Evolutionary conservation across 352 stramenopile species (phyloP).

Genomic region (Phytophthora citrophthora): DNA sequence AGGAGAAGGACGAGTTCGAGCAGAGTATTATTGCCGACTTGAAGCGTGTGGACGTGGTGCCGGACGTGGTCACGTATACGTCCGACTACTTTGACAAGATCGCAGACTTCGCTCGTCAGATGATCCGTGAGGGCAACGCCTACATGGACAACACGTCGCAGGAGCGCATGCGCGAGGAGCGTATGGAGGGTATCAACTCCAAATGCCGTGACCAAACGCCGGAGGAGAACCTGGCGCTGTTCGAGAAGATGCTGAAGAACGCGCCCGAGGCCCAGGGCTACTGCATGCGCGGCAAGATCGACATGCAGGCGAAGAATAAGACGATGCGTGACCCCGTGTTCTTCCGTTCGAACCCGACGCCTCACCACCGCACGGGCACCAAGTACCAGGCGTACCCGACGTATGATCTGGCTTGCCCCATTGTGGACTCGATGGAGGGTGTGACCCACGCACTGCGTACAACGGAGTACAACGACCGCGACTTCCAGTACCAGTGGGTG

Average conservation of each 20-base stretch:
- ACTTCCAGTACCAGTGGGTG: slow-evolving; percentile 98
- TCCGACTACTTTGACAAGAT: slow-evolving; percentile 98
- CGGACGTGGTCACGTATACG: slow-evolving; percentile 94
- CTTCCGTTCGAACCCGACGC: slow-evolving; percentile 84
- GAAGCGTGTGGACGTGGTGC: slow-evolving; percentile 80
- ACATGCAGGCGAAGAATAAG: slow-evolving; percentile 94
- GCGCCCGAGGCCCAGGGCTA: slow-evolving; percentile 77
- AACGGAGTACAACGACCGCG: slow-evolving; percentile 99
- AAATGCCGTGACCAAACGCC: slow-evolving; percentile 89
- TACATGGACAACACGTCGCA: slow-evolving; percentile 99
- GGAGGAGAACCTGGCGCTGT: slow-evolving; percentile 93
- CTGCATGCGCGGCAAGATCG: slow-evolving; percentile 93
- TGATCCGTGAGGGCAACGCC: slow-evolving; percentile 95
- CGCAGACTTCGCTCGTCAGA: slow-evolving; percentile 91
- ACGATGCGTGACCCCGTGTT: slow-evolving; percentile 90
- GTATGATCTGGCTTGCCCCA: slow-evolving; percentile 99
- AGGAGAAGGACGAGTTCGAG: slow-evolving; percentile 99
- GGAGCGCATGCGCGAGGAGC: slow-evolving; percentile 97
- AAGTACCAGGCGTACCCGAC: slow-evolving; percentile 99
- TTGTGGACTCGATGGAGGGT: slow-evolving; percentile 99
- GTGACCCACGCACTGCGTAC: slow-evolving; percentile 99
- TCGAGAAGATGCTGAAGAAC: slow-evolving; percentile 97
- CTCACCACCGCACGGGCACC: slow-evolving; percentile 92
- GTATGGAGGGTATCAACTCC: slow-evolving; percentile 93
- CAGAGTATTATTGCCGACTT: slow-evolving; percentile 94